Evolutionary conservation across 352 stramenopile genomes (phyloP), one percentile per base, ranked within the genome.

Genomic region (Globisporangium sylvaticum): DNA sequence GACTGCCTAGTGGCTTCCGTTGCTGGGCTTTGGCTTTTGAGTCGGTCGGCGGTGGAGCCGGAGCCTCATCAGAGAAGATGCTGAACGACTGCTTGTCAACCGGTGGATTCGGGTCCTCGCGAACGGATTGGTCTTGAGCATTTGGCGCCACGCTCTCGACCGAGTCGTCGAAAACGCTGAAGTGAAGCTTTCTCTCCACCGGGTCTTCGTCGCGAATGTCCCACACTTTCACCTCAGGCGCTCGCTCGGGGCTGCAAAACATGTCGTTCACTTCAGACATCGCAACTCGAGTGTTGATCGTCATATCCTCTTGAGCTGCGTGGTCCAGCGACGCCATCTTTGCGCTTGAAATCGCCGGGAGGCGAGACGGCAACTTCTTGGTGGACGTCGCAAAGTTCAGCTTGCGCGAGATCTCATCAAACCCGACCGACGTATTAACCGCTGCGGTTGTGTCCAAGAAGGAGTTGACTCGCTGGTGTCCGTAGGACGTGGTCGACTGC

Each of bases 191-290:
- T 14, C 86, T 72, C 57, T 93, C 82, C 18, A 94, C 85, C 4
- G 88, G 88, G 57, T 92, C 77, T 32, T 83, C 80, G 63, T 90
- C 81, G 57, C 76, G 72, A 27, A 72, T 54, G 68, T 91, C 80
- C 72, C 72, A 77, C 7, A 78, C 72, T 46, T 70, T 78, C 6
- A 64, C 53, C 42, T 85, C 80, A 25, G 59, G 60, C 50, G 80
- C 74, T 58, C 80, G 76, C 25, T 80, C 70, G 27, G 88, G 88
- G 57, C 88, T 96, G 67, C 84, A 93, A 66, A 96, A 96, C 88
- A 96, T 94, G 62, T 67, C 80, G 68, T 94, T 92, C 60, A 96
- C 84, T 37, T 96, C 88, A 34, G 88, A 83, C 74, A 94, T 81
- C 1, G 88, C 88, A 7, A 96, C 70, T 55, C 83, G 83, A 64